Conservation (phyloP, 2,329 filamentous ascomycete genomes). For the Stagonosporopsis vannaccii region DNA sequence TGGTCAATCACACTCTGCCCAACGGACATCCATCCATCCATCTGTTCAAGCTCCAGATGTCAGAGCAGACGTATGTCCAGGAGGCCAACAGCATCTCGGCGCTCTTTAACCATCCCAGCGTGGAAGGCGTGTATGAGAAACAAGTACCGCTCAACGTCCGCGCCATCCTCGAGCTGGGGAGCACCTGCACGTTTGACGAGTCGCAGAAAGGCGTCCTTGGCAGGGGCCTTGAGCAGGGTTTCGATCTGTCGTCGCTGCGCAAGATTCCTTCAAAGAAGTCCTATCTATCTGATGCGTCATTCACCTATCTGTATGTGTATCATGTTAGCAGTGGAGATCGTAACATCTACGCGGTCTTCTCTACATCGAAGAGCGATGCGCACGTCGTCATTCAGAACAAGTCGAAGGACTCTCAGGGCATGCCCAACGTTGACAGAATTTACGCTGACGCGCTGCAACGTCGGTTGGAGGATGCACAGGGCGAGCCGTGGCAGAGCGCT, state of each 20-base stretch:
- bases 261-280: constrained; percentile 70
- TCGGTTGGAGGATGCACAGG: constrained; percentile 70
- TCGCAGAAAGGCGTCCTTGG: constrained; percentile 88
- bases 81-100: constrained; percentile 83
- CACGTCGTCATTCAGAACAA: constrained; percentile 89
- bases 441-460: constrained; percentile 79
- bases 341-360: constrained; percentile 94
- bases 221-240: constrained; percentile 90
- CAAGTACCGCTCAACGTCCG: constrained; percentile 86
- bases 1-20: constrained; percentile 88
- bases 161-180: constrained; percentile 88
- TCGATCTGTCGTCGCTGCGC: constrained; percentile 80
- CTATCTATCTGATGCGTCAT: constrained; percentile 76
- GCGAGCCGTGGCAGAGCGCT: constrained; percentile 77
- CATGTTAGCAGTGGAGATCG: constrained; percentile 90
- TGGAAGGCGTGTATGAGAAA: constrained; percentile 97
- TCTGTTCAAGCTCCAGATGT: constrained; percentile 90
- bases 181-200: constrained; percentile 91
- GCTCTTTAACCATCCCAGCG: constrained; percentile 89
- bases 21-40: constrained; percentile 95
- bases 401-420: constrained; percentile 78
- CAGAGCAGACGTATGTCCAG: constrained; percentile 85
- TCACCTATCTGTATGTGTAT: constrained; percentile 90
- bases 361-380: constrained; percentile 78
- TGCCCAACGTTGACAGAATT: constrained; percentile 89